Conservation (phyloP, 306 rosid species). For the Lathyrus tuberosus region DNA sequence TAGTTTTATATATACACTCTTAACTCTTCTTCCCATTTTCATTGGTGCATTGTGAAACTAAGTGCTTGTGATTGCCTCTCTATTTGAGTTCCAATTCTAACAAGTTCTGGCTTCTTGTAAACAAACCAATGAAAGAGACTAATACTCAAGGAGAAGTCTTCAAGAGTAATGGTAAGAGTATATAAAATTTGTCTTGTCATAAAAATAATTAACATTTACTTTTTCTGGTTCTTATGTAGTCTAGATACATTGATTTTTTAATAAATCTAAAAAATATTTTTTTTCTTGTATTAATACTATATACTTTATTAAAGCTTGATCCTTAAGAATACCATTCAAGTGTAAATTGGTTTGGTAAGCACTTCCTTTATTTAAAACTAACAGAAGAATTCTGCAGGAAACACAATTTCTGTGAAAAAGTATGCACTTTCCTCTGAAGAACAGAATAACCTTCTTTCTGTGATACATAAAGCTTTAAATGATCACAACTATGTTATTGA, state of each 20-base stretch:
- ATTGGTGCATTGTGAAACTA: constrained; percentile 24
- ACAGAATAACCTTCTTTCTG: constrained; percentile 5
- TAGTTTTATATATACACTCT: constrained; percentile 26
- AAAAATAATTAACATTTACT: neutral
- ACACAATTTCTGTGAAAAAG: constrained; percentile 11
- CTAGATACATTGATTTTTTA: no score
- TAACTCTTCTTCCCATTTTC: constrained; percentile 19
- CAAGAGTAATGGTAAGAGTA: constrained; percentile 8
- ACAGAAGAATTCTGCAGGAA: neutral
- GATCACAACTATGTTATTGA: constrained; percentile 12
- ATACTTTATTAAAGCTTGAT: no score
- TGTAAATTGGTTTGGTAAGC: no score
- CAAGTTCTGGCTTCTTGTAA: constrained; percentile 10
- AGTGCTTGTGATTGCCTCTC: neutral
- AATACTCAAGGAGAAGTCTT: constrained; percentile 5
- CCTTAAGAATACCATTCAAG: no score
- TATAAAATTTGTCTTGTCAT: neutral
- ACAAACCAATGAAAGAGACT: constrained; percentile 10
- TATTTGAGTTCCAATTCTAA: constrained; percentile 24
- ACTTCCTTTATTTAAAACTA: no score
- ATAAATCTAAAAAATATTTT: no score
- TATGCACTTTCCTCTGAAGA: constrained; percentile 19
- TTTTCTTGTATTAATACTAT: no score
- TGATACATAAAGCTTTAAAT: constrained; percentile 16
- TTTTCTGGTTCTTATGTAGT: no score